A percentile compares a stretch with the other conserved stretches of the same genome.
phyloP scores from a whole-genome alignment of 139 green algal species.

The Chlorella ohadii region DNA sequence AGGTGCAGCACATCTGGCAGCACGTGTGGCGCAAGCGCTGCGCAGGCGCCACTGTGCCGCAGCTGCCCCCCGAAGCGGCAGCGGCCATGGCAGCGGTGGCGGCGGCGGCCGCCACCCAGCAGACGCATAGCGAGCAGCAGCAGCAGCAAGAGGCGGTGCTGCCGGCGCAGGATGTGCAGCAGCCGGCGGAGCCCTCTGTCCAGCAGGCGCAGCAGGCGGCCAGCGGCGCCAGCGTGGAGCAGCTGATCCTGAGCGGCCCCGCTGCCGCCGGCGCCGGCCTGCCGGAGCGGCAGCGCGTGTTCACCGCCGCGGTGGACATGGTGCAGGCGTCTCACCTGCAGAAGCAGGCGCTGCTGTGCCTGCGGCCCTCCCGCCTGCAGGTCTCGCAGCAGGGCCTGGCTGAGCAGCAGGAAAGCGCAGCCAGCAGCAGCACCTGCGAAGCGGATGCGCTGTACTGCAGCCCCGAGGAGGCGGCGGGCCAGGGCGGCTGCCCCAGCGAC shows the following conservation, averaged over 20 bases:
- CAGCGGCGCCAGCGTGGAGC: background rate
- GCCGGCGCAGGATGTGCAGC: slow-evolving; percentile 4
- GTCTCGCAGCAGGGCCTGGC: slow-evolving; percentile 24
- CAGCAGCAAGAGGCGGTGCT: background rate
- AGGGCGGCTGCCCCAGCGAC: slow-evolving; percentile 28
- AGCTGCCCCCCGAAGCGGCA: slow-evolving; percentile 15
- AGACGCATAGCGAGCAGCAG: background rate
- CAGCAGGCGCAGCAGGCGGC: slow-evolving; percentile 14
- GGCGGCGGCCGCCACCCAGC: background rate
- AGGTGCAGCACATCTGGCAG: slow-evolving; percentile 86
- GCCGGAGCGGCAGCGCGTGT: slow-evolving; percentile 54
- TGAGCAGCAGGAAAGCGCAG: background rate
- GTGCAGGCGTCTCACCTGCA: slow-evolving; percentile 52
- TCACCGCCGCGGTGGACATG: slow-evolving; percentile 67
- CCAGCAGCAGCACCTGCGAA: slow-evolving; percentile 10
- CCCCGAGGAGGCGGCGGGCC: slow-evolving; percentile 62
- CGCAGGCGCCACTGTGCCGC: slow-evolving; percentile 31
- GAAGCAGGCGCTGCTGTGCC: slow-evolving; percentile 22
- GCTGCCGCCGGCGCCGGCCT: background rate
- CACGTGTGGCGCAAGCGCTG: slow-evolving; percentile 82
- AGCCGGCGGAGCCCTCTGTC: background rate
- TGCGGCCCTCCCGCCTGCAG: slow-evolving; percentile 40
- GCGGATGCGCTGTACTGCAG: slow-evolving; percentile 63
- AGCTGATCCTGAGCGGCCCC: background rate
- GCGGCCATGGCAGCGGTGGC: background rate